Conservation (phyloP, 2,329 filamentous ascomycete genomes). For the Rhexocercosporidium sp. region DNA sequence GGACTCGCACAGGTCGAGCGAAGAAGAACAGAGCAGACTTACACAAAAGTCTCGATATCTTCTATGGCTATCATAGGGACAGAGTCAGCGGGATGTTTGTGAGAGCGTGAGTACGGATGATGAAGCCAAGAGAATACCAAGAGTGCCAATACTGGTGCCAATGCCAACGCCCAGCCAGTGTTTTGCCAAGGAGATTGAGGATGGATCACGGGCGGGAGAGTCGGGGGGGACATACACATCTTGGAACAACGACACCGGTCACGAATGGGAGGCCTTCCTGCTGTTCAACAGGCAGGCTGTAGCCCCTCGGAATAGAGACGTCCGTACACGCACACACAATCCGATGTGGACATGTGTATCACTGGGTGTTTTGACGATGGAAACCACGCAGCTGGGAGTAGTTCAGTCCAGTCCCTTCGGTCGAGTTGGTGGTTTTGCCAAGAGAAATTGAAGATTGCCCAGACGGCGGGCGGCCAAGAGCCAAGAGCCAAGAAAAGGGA, state of each 20-base stretch:
- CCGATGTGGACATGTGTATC: neutral
- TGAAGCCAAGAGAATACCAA: constrained; percentile 22
- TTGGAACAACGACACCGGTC: neutral
- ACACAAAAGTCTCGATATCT: constrained; percentile 39
- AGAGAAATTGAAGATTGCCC: constrained; percentile 6
- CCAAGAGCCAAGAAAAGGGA: constrained; percentile 6
- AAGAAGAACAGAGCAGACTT: constrained; percentile 24
- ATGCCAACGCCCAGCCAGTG: neutral
- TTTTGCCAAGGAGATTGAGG: neutral
- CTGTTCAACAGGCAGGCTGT: constrained; percentile 4
- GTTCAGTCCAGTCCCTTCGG: no score
- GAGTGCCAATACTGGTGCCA: constrained; percentile 20
- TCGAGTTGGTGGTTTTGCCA: neutral
- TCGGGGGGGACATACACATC: constrained; percentile 15
- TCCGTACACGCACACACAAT: neutral
- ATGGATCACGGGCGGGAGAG: no score
- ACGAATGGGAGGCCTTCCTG: neutral
- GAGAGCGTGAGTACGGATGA: constrained; percentile 7
- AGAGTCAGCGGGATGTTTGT: constrained; percentile 19
- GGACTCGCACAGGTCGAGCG: neutral
- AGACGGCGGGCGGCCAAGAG: no score
- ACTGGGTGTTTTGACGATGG: neutral
- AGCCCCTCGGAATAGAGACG: neutral
- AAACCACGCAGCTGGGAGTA: no score
- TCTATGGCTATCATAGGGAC: constrained; percentile 33